Base-by-base conservation (phyloP, 306 rosid genomes). In the Ochetophila trinervis region DNA sequence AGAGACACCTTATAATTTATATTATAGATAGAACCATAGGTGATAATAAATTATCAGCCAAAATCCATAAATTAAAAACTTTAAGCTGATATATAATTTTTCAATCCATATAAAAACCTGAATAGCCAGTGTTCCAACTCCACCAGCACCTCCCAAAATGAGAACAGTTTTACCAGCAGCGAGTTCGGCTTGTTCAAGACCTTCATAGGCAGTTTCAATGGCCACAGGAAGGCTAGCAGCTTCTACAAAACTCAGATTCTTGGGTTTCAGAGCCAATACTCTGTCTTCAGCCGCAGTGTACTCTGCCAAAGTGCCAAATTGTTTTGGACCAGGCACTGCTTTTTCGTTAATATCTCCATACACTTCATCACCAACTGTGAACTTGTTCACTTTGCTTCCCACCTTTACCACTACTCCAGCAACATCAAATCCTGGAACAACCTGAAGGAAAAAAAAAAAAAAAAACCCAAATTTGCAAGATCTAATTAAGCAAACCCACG, bases 141-240 rank as follows among this genome's bases (percentile, higher is more conserved):
- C 95, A 27, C 95, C 95, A 36, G 88, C 90, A 34, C 95, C 97
- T 13, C 95, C 95, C 22, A 90, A 54, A 58, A 90, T 88, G 62
- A 87, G 89, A 34, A 91, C 62, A 7, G 91, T 84, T 67, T 91
- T 61, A 0, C 83, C 94, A n/a, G 82, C 66, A 27, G 88, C 83
- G 32, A 88, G 60, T 6, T 50, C 57, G 16, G 62, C 61, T 34
- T 71, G 53, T 36, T 88, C 81, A 12, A 91, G 87, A 5, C 90
- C 89, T 71, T 86, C 81, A 63, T 86, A 71, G 66, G 96, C 91
- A 21, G 91, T 79, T 52, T 71, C 83, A 24, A 81, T 47, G 6
- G 86, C 86, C 19, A 79, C 62, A 67, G 97, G 97, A 64, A 88
- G 66, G 73, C 89, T 84, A 72, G 96, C 94, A 71, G 94, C 97